Evolutionary conservation across 2,329 filamentous ascomycete species (phyloP).

Genomic region (Aspergillus sergii): DNA sequence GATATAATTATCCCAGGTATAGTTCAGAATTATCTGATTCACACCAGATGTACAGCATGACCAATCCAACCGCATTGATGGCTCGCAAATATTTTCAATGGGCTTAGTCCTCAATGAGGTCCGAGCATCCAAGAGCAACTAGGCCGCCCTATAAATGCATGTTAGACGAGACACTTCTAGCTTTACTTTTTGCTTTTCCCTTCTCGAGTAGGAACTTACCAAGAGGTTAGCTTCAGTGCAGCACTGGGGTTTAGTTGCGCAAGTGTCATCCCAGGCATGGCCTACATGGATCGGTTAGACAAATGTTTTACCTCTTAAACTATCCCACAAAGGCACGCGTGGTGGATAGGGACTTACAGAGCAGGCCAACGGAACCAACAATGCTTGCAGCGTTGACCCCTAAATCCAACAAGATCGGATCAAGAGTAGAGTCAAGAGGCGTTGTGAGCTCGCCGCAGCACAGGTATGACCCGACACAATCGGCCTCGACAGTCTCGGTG

Average conservation of each 20-base stretch:
- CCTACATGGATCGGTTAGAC: slow-evolving; percentile 18
- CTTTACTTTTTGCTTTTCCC: not conserved
- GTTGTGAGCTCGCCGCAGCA: slow-evolving; percentile 34
- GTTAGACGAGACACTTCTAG: not conserved
- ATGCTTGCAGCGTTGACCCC: slow-evolving; percentile 27
- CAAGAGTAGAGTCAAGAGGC: slow-evolving; percentile 29
- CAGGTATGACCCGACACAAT: slow-evolving; percentile 26
- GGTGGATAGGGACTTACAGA: slow-evolving; percentile 21
- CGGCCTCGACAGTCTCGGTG: slow-evolving; percentile 2
- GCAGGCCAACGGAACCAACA: slow-evolving; percentile 32
- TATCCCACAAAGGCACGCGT: not conserved
- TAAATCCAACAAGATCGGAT: slow-evolving; percentile 27
- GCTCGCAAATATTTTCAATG: not conserved
- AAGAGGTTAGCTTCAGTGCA: slow-evolving; percentile 34
- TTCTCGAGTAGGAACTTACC: slow-evolving; percentile 19
- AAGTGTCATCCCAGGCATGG: slow-evolving; percentile 25
- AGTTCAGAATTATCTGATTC: too few species aligned
- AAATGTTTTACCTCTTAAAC: not conserved
- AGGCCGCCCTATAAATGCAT: not conserved
- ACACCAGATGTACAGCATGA: not conserved
- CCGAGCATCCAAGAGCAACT: not conserved
- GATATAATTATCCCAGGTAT: not conserved
- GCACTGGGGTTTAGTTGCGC: slow-evolving; percentile 29
- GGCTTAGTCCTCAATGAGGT: not conserved
- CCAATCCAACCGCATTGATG: too few species aligned